Percentiles rank a stretch among this genome's conserved stretches.
Evolutionary conservation across 257 asterid genomes (phyloP).

Genomic region (Ehretia macrophylla): DNA sequence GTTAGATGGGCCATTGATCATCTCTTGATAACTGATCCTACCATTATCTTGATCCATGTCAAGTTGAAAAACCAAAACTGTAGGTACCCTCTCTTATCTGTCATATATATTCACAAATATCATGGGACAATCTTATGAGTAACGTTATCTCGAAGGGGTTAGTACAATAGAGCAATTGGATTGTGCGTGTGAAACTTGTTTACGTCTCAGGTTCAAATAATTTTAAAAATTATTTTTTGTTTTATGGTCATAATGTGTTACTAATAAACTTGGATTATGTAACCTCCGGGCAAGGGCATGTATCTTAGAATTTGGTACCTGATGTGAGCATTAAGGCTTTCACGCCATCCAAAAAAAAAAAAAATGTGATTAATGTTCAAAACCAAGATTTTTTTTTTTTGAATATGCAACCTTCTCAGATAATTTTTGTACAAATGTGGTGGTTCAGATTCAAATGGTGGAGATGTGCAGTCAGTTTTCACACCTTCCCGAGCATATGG

Average conservation of each 20-base stretch:
- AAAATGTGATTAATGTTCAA: background rate
- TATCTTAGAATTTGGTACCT: no score
- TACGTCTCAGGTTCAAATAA: background rate
- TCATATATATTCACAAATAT: background rate
- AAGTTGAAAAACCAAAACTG: conserved; percentile 36
- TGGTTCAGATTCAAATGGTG: conserved; percentile 23
- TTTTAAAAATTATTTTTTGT: no score
- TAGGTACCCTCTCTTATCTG: conserved; percentile 36
- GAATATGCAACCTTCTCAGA: conserved; percentile 16
- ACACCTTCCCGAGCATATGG: conserved; percentile 41
- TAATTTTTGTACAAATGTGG: conserved; percentile 14
- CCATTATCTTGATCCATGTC: conserved; percentile 53
- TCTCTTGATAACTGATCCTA: conserved; percentile 27
- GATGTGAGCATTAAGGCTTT: no score
- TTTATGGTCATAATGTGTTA: no score
- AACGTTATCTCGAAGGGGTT: no score
- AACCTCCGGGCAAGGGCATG: no score
- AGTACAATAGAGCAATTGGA: no score
- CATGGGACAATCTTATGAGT: background rate
- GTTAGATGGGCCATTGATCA: conserved; percentile 69
- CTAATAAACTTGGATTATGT: no score
- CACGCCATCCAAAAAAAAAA: no score
- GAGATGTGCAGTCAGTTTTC: conserved; percentile 30
- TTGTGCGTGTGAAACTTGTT: background rate
- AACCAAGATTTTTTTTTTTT: background rate